Evolutionary conservation across 371 early-diverging fungal genomes (phyloP), one percentile per base, ranked within the genome.

Genomic region (Mortierella sp.): DNA sequence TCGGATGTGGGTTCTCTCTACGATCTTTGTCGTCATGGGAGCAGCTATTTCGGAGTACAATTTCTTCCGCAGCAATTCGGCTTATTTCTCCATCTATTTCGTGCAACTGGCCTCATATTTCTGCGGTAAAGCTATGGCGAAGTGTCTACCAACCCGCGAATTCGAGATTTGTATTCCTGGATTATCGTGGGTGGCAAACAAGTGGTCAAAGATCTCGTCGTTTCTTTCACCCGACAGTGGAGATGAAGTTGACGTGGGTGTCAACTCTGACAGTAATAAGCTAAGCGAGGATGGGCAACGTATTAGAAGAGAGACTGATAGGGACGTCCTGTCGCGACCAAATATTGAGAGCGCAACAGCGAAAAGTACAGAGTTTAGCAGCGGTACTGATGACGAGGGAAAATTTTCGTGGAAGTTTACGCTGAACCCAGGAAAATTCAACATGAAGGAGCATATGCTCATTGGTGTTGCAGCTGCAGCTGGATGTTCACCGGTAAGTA

Each of bases 1-100:
- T 61, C 87, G 93, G 57, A 86, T 91, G 52, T 86, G 88, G 84
- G 69, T 89, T 3, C 84, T 95, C 62, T 94, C 92, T 4, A 78
- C 91, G 11, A 66, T 93, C 19, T 92, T 93, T 70, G 88, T 89
- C 32, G 77, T 88, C 40, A 84, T 87, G 53, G 87, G 93, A 6
- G 89, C 93, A 1, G 88, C 91, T 63, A 87, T 84, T 11, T 84
- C 86, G 1, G 81, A 86, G 74, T 86, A 83, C 58, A 85, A 86
- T 52, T 86, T 83, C 62, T 86, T 86, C 65, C 77, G 84, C 19
- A 72, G 76, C 62, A 85, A 84, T 52, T 65, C 80, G 13, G 76
- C 80, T 24, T 75, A 72, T 16, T 83, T 80, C 48, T 83, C 84
- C 2, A 73, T 84, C 32, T 86, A 85, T 41, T 83, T 86, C 64